phyloP scores from a whole-genome alignment of 2,329 filamentous ascomycete species.

The Diaporthe sp. region DNA sequence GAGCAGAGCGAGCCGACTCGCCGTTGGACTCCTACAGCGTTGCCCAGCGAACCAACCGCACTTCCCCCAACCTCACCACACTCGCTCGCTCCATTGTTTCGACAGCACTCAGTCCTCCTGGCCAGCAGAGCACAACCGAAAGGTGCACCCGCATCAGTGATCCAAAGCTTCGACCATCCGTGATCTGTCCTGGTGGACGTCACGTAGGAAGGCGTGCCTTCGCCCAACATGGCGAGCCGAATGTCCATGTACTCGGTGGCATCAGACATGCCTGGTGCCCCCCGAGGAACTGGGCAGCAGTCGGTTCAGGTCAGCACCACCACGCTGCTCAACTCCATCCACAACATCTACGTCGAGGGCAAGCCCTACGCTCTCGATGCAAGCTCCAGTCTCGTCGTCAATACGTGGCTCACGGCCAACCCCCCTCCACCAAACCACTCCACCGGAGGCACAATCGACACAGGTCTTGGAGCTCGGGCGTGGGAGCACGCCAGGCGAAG shows the following conservation, averaged over 20 bases:
- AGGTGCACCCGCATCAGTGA: slow-evolving; percentile 24
- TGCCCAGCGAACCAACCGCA: slow-evolving; percentile 48
- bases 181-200: slow-evolving; percentile 54
- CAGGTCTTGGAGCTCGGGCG: slow-evolving; percentile 81
- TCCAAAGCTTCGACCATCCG: slow-evolving; percentile 42
- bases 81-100: slow-evolving; percentile 20
- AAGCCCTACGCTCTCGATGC: slow-evolving; percentile 91
- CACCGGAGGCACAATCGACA: slow-evolving; percentile 84
- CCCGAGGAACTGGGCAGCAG: slow-evolving; percentile 73
- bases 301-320: slow-evolving; percentile 90
- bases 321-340: slow-evolving; percentile 90
- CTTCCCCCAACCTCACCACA: slow-evolving; percentile 32
- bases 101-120: slow-evolving; percentile 36
- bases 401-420: slow-evolving; percentile 91
- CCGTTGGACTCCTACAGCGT: slow-evolving; percentile 41
- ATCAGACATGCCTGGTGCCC: slow-evolving; percentile 71
- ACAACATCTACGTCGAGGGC: slow-evolving; percentile 87
- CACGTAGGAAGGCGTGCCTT: slow-evolving; percentile 46
- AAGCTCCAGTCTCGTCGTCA: slow-evolving; percentile 91
- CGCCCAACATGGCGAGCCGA: slow-evolving; percentile 70
- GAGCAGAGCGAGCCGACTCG: slow-evolving; percentile 39
- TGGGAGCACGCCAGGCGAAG: slow-evolving; percentile 97
- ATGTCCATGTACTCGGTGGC: slow-evolving; percentile 79
- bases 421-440: slow-evolving; percentile 78
- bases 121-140: slow-evolving; percentile 2